phyloP scores from a whole-genome alignment of 2,329 filamentous ascomycete species.

The Aspergillus calidoustus region DNA sequence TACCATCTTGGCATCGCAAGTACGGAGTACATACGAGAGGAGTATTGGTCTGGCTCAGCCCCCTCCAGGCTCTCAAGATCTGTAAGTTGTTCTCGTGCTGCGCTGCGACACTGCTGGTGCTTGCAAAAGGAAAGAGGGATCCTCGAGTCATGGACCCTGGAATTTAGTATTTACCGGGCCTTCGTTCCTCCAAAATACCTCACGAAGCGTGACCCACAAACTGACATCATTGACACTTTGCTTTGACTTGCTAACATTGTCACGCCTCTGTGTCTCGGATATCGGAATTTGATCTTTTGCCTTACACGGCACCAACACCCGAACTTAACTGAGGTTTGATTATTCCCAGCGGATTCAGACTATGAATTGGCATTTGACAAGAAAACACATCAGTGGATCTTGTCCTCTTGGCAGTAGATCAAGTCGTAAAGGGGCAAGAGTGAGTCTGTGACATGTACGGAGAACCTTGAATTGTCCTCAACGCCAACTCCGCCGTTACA shows the following conservation, averaged over 20 bases:
- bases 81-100: not conserved
- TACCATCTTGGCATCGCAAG: conserved; percentile 13
- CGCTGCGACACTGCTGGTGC: not conserved
- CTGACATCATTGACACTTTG: conserved; percentile 12
- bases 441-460: not conserved
- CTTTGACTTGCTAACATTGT: not conserved
- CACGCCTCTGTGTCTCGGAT: not conserved
- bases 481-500: not conserved
- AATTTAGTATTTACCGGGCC: not conserved
- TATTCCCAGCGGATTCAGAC: not conserved
- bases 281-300: not conserved
- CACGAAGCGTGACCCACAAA: conserved; percentile 8
- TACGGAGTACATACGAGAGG: too few relatives aligned
- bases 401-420: conserved; percentile 15
- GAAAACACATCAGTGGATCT: conserved; percentile 19
- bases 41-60: not conserved
- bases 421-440: not conserved
- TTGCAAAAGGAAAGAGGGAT: not conserved
- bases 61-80: conserved; percentile 1
- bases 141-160: not conserved
- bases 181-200: not conserved
- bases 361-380: conserved; percentile 12
- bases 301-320: not conserved
- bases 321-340: not conserved
- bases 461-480: not conserved